These are phyloP conservation scores for Coccomyxa subellipsoidea DNA, from an alignment of 163 green algal species.

Conservation along the genomic window DNA sequence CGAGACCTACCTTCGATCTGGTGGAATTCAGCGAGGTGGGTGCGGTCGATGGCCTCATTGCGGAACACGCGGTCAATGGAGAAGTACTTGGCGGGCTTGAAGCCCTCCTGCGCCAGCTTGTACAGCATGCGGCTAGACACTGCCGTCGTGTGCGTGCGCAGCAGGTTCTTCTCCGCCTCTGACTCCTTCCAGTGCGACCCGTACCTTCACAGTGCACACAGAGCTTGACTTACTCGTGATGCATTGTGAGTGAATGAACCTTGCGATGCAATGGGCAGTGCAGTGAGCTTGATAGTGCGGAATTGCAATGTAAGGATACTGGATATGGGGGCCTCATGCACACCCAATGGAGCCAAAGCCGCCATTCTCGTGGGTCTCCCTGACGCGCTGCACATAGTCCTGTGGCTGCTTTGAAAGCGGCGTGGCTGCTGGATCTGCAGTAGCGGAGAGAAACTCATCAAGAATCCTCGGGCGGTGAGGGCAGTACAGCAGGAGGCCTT, in stretches of 20 bases:
- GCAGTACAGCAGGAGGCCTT: too few relatives aligned
- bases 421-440: constrained; percentile 71
- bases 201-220: constrained; percentile 70
- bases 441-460: neutral
- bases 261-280: too few relatives aligned
- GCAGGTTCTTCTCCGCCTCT: constrained; percentile 98
- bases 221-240: too few relatives aligned
- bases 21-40: constrained; percentile 99
- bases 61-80: constrained; percentile 98
- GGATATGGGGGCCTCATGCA: neutral
- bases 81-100: constrained; percentile 94
- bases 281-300: too few relatives aligned
- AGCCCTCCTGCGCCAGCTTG: constrained; percentile 69
- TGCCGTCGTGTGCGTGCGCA: constrained; percentile 98
- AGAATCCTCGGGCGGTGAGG: too few relatives aligned
- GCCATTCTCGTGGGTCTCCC: constrained; percentile 84
- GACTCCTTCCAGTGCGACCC: constrained; percentile 89
- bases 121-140: constrained; percentile 97
- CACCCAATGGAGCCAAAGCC: constrained; percentile 85
- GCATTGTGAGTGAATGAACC: too few relatives aligned
- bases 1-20: constrained; percentile 89
- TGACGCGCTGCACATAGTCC: constrained; percentile 89
- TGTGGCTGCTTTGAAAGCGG: constrained; percentile 56
- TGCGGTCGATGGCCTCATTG: constrained; percentile 96
- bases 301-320: too few relatives aligned